A percentile compares a stretch with the other conserved stretches of the same genome.
Evolutionary conservation across 768 basidiomycete species (phyloP).

Genomic region (Hericium erinaceus): DNA sequence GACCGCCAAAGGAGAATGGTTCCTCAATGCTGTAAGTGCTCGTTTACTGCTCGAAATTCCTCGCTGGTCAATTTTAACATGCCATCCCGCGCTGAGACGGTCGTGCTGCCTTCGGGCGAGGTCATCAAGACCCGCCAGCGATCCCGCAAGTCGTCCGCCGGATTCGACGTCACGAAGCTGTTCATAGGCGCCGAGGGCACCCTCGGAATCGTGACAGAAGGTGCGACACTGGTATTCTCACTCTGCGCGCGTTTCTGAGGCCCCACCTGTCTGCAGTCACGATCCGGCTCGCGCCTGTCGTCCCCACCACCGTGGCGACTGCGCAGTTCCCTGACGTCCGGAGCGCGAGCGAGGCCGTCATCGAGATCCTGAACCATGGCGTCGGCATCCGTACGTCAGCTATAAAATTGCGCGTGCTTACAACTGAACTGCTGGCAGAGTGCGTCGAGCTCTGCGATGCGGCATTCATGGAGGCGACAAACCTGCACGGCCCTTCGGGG

Average conservation of each 20-base stretch:
- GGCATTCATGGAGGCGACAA: conserved; percentile 53
- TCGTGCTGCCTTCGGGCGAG: conserved; percentile 81
- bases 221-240: conserved; percentile 21
- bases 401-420: neutral
- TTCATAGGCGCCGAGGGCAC: conserved; percentile 83
- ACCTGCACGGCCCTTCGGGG: conserved; percentile 39
- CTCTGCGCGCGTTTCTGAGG: neutral
- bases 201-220: conserved; percentile 84
- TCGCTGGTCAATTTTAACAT: no score
- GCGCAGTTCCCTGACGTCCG: conserved; percentile 74
- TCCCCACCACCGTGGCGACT: conserved; percentile 78
- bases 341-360: conserved; percentile 65
- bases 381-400: conserved; percentile 61
- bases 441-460: conserved; percentile 81
- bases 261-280: conserved; percentile 40
- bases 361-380: conserved; percentile 62
- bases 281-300: conserved; percentile 66
- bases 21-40: conserved; percentile 62
- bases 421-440: conserved; percentile 32
- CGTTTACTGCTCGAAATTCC: neutral
- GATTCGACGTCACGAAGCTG: conserved; percentile 76
- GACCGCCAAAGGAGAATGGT: conserved; percentile 87
- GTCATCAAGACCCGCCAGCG: conserved; percentile 82
- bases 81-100: conserved; percentile 41
- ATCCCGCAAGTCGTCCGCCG: conserved; percentile 78